A percentile compares a stretch with the other conserved stretches of the same genome.
Conservation (phyloP, 805 yeast species). For the Starmera caribaea region DNA sequence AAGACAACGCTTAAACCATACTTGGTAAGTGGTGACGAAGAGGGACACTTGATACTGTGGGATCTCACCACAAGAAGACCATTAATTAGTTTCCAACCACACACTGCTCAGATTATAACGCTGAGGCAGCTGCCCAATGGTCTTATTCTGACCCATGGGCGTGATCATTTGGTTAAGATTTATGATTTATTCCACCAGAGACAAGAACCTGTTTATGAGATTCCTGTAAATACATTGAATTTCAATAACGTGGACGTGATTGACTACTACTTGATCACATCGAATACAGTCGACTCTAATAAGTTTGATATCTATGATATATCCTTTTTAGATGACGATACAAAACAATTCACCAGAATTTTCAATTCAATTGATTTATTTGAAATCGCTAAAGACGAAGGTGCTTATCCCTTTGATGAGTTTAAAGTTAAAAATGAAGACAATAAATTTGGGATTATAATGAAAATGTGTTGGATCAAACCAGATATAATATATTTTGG, state of each 20-base stretch:
- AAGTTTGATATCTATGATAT: conserved; percentile 52
- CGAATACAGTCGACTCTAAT: conserved; percentile 56
- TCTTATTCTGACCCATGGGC: conserved; percentile 51
- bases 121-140: conserved; percentile 38
- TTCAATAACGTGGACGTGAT: conserved; percentile 52
- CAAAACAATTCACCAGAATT: conserved; percentile 9
- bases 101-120: conserved; percentile 39
- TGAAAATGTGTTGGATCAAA: conserved; percentile 39
- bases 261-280: conserved; percentile 35
- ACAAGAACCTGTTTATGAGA: conserved; percentile 26
- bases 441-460: conserved; percentile 52
- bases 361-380: conserved; percentile 16
- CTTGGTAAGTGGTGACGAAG: conserved; percentile 47
- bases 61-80: conserved; percentile 48
- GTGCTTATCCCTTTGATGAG: conserved; percentile 11
- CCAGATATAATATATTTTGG: conserved; percentile 37
- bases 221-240: conserved; percentile 68
- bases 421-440: conserved; percentile 6
- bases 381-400: conserved; percentile 6
- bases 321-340: conserved; percentile 13
- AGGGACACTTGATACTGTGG: conserved; percentile 63
- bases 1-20: conserved; percentile 20
- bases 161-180: conserved; percentile 46
- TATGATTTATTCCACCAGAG: conserved; percentile 28
- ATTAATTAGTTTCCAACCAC: conserved; percentile 48